These are phyloP conservation scores for Parascedosporium putredinis DNA, from an alignment of 2,329 filamentous ascomycete genomes.

Conservation along the genomic window DNA sequence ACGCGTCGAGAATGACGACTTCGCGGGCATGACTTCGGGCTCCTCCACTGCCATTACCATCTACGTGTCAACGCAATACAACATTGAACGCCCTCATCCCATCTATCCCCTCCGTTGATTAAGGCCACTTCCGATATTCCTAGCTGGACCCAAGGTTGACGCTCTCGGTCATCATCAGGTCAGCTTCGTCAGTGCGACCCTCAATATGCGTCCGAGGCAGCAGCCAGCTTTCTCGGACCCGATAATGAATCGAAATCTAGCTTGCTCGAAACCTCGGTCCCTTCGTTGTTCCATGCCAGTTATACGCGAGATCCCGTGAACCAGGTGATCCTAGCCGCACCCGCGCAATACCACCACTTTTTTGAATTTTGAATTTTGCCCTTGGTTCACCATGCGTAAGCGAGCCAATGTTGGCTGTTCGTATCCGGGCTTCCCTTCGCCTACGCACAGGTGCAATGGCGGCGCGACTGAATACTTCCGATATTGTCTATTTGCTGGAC, in stretches of 20 bases:
- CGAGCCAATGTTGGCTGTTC: neutral
- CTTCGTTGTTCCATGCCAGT: neutral
- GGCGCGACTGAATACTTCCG: neutral
- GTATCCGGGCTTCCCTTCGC: neutral
- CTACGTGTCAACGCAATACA: no score
- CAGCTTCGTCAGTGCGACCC: neutral
- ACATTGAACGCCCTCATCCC: no score
- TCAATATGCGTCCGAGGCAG: neutral
- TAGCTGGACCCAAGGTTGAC: neutral
- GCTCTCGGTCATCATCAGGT: neutral
- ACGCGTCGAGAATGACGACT: no score
- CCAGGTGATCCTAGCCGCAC: neutral
- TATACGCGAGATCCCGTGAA: conserved; percentile 1
- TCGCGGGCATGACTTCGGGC: no score
- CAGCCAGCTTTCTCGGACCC: neutral
- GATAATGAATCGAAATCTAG: neutral
- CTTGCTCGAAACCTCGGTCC: neutral
- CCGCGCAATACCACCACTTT: no score
- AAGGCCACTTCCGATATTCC: no score
- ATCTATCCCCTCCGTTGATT: no score
- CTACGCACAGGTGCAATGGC: neutral
- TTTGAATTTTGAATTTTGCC: neutral
- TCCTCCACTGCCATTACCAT: no score
- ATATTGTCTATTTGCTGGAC: neutral
- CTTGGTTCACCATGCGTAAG: neutral